phyloP scores from a whole-genome alignment of 208 protist species.

The Trypanosoma platydactyli region DNA sequence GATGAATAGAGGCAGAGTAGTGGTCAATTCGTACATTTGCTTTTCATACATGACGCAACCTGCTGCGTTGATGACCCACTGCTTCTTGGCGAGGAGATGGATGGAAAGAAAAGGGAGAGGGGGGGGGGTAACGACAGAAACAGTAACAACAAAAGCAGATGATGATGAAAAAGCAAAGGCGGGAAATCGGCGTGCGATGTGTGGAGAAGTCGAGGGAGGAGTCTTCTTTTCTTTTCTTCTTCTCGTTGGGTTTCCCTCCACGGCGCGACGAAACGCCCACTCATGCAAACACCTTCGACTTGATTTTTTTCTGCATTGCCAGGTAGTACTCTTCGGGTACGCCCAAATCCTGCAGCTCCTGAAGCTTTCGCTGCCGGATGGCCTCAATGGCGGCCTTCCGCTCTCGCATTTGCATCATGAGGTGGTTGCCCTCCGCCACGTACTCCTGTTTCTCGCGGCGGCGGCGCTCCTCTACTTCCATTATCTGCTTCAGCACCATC shows the following conservation, averaged over 20 bases:
- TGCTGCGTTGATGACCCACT: not conserved
- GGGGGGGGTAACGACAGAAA: too few relatives aligned
- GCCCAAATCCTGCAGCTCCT: slow-evolving; percentile 69
- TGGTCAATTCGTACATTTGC: too few relatives aligned
- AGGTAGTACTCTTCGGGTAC: slow-evolving; percentile 82
- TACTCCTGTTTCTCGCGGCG: slow-evolving; percentile 83
- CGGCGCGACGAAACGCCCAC: not conserved
- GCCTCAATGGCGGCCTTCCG: slow-evolving; percentile 83
- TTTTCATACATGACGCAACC: too few relatives aligned
- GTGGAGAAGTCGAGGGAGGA: too few relatives aligned
- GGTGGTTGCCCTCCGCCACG: slow-evolving; percentile 87
- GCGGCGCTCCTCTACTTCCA: slow-evolving; percentile 89
- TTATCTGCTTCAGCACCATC: slow-evolving; percentile 88
- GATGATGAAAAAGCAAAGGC: slow-evolving; percentile 7
- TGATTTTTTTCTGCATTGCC: slow-evolving; percentile 65
- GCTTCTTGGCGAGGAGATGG: not conserved
- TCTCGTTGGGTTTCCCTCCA: too few relatives aligned
- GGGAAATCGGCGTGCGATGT: too few relatives aligned
- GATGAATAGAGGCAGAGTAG: too few relatives aligned
- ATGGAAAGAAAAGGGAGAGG: slow-evolving; percentile 8
- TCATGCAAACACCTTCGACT: slow-evolving; percentile 18
- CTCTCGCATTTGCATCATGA: slow-evolving; percentile 67
- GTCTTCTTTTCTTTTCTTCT: too few relatives aligned
- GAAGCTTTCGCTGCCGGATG: slow-evolving; percentile 82
- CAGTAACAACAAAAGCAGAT: slow-evolving; percentile 15